phyloP scores from a whole-genome alignment of 371 early-diverging fungal species.

The Mortierella polycephala region DNA sequence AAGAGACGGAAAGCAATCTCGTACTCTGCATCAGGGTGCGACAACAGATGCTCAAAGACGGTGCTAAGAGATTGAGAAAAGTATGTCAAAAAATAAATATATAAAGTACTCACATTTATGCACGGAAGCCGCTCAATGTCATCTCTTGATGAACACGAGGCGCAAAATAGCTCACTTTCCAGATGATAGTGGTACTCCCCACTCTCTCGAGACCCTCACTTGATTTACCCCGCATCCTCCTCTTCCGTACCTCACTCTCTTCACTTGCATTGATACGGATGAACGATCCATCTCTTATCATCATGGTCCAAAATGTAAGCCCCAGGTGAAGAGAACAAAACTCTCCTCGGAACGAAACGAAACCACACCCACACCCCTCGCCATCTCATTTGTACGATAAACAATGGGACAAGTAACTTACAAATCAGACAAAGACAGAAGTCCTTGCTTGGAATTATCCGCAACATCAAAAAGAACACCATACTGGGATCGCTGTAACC shows the following conservation, averaged over 20 bases:
- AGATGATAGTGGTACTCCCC: neutral
- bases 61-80: constrained; percentile 17
- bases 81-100: neutral
- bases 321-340: neutral
- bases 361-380: too few relatives aligned
- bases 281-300: too few relatives aligned
- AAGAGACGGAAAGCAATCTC: constrained; percentile 83
- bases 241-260: neutral
- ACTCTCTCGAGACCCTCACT: neutral
- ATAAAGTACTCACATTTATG: neutral
- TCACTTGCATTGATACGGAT: neutral
- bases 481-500: constrained; percentile 69
- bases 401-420: constrained; percentile 14
- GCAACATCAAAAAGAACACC: constrained; percentile 78
- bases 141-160: too few relatives aligned
- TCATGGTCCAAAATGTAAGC: too few relatives aligned
- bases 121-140: too few relatives aligned
- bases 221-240: neutral
- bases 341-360: neutral
- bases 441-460: constrained; percentile 72
- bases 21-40: constrained; percentile 85
- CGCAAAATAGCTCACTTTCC: neutral
- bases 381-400: neutral
- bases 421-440: constrained; percentile 80
- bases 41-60: constrained; percentile 77